These are phyloP conservation scores for Chenopodium berlandieri DNA, from an alignment of 148 eudicot genomes.

Conservation along the genomic window DNA sequence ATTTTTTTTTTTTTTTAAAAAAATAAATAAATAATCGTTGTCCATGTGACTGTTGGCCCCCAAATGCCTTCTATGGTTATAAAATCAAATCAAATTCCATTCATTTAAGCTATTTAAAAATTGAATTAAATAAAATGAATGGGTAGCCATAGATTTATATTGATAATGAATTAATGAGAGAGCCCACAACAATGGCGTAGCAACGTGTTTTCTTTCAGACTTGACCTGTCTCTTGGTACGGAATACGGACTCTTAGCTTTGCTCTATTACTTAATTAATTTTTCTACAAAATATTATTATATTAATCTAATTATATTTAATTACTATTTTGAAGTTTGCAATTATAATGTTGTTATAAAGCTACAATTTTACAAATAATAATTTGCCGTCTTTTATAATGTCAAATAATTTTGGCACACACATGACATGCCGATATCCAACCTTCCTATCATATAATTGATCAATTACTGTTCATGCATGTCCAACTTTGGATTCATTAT, in stretches of 20 bases:
- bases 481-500: too few species aligned
- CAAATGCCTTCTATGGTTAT: background rate
- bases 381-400: background rate
- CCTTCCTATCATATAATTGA: background rate
- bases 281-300: background rate
- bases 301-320: too few species aligned
- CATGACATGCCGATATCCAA: background rate
- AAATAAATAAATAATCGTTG: background rate
- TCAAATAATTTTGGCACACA: background rate
- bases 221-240: slow-evolving; percentile 1
- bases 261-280: background rate
- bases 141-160: background rate
- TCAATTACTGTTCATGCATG: too few species aligned
- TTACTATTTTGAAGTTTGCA: too few species aligned
- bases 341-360: background rate
- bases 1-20: too few species aligned
- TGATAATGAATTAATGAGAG: background rate
- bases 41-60: background rate
- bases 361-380: background rate
- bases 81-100: background rate
- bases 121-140: background rate
- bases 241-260: background rate
- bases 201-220: background rate
- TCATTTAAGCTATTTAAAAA: background rate
- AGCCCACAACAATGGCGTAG: background rate